Conservation (phyloP, 805 yeast genomes). For the Myxozyma geophila region DNA sequence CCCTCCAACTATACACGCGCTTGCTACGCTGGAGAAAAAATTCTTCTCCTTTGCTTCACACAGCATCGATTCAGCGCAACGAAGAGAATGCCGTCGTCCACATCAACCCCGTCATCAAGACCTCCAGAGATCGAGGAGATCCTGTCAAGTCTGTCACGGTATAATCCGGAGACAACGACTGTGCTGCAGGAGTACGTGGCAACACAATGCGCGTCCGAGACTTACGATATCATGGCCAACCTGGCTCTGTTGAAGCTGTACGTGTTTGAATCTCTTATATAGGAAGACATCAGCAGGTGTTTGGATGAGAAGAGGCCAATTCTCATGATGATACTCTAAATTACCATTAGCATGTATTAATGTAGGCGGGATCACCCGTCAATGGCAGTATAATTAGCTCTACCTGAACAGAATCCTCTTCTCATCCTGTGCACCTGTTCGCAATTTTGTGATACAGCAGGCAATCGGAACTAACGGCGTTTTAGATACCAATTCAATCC, state of each 20-base stretch:
- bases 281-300: not conserved
- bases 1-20: constrained; percentile 1
- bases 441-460: not conserved
- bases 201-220: constrained; percentile 47
- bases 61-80: not conserved
- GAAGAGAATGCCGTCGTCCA: constrained; percentile 18
- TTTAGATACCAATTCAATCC: constrained; percentile 44
- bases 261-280: constrained; percentile 2
- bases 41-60: not conserved
- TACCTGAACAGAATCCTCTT: constrained; percentile 24
- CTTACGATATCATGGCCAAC: constrained; percentile 50
- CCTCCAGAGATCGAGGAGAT: constrained; percentile 50
- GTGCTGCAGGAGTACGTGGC: constrained; percentile 53
- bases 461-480: not conserved
- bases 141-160: constrained; percentile 51
- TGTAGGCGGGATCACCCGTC: constrained; percentile 32
- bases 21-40: not conserved
- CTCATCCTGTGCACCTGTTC: not conserved
- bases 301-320: not conserved
- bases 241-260: constrained; percentile 53
- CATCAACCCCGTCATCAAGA: constrained; percentile 45
- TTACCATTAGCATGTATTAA: constrained; percentile 35
- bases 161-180: constrained; percentile 51
- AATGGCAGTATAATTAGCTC: constrained; percentile 36
- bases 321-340: constrained; percentile 28